Conservation (phyloP, 2,329 filamentous ascomycete species). For the Diplodia seriata region DNA sequence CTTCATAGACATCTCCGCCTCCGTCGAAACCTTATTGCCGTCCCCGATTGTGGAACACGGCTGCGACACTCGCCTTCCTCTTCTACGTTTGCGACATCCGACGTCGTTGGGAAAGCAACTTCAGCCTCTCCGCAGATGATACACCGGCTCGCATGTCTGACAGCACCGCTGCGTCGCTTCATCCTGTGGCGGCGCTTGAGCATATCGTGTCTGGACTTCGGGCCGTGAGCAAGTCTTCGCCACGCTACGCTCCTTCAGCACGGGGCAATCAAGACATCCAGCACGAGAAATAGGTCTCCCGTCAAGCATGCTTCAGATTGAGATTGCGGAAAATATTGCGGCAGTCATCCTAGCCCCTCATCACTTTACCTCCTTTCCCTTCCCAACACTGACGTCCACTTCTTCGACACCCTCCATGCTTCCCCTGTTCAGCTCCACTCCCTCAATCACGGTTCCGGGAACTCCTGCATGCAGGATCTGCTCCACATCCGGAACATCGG, state of each 20-base stretch:
- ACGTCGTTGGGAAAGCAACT: background rate
- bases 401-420: constrained; percentile 13
- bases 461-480: constrained; percentile 6
- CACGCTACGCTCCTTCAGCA: background rate
- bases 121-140: background rate
- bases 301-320: background rate
- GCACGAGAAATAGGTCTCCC: background rate
- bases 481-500: constrained; percentile 31
- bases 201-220: background rate
- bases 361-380: constrained; percentile 19
- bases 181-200: background rate
- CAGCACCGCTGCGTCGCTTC: no score
- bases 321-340: background rate
- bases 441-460: constrained; percentile 5
- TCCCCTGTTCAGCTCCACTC: background rate
- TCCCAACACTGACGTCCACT: constrained; percentile 5
- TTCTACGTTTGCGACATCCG: background rate
- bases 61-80: background rate
- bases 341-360: no score
- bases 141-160: background rate
- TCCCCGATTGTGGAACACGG: background rate
- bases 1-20: background rate
- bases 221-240: background rate
- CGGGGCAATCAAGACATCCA: background rate
- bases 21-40: background rate